Percentiles rank a stretch among this genome's conserved stretches.
These are phyloP conservation scores for Heterobasidion annosum DNA, from an alignment of 1,284 basidiomycete genomes.

Conservation along the genomic window DNA sequence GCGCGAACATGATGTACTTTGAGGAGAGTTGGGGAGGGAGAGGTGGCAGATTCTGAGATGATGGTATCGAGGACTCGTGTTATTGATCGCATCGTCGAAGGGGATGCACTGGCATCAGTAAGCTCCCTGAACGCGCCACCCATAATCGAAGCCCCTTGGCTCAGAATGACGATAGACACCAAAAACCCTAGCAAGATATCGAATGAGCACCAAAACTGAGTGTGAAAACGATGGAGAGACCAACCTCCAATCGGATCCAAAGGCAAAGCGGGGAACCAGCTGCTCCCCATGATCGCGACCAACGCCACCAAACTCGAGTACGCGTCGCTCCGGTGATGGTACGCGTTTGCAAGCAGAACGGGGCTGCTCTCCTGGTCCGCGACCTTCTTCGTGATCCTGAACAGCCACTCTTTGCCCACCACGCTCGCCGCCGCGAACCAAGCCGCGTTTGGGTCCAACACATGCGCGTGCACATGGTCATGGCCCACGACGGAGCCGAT, in stretches of 20 bases:
- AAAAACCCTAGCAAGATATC: conserved; percentile 49
- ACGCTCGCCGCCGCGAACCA: conserved; percentile 89
- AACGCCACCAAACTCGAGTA: conserved; percentile 86
- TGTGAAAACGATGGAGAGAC: conserved; percentile 2
- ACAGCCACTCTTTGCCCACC: conserved; percentile 88
- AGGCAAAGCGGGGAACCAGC: conserved; percentile 77
- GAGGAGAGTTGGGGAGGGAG: conserved; percentile 19
- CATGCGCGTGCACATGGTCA: conserved; percentile 45
- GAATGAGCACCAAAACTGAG: background rate
- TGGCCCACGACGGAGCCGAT: conserved; percentile 19
- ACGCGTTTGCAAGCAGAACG: conserved; percentile 86
- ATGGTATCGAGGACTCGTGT: conserved; percentile 46
- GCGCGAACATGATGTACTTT: conserved; percentile 63
- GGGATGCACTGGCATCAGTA: conserved; percentile 77
- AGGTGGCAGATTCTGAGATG: conserved; percentile 15
- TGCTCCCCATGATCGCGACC: conserved; percentile 83
- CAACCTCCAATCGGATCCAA: conserved; percentile 91
- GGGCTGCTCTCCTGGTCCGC: conserved; percentile 87
- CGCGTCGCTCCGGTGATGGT: conserved; percentile 93
- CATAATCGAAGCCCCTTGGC: conserved; percentile 73
- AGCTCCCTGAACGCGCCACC: conserved; percentile 74
- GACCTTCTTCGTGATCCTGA: conserved; percentile 79
- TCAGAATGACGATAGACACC: conserved; percentile 84
- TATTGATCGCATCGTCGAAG: conserved; percentile 43
- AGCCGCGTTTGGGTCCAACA: conserved; percentile 90